Evolutionary conservation across 768 basidiomycete genomes (phyloP), one percentile per base, ranked within the genome.

Genomic region (Cystobasidium tubakii): DNA sequence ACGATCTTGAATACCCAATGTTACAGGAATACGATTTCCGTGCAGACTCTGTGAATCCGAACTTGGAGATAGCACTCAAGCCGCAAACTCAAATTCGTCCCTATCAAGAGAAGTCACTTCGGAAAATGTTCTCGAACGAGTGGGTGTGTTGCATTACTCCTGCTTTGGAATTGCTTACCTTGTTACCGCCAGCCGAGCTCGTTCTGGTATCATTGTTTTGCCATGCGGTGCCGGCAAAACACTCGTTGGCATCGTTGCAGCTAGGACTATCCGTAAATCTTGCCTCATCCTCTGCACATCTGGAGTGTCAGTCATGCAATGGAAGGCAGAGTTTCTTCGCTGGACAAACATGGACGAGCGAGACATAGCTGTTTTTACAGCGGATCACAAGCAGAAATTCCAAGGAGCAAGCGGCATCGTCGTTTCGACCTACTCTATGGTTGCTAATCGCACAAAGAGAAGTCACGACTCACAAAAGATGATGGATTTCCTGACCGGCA

Each of bases 81-180:
- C 96, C 96, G 1, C 90, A 92, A 42, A 98, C 96, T 1, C 90
- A 95, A 75, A 96, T 99, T 80, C 86, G 96, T 69, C 92, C 96
- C 17, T 99, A 99, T 82, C 96, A 99, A 82, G 95, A 98, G 83
- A 99, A 96, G 66, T 93, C 91, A 80, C 83, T 99, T 53, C 93
- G 92, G 77, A 99, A 99, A 83, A 99, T 99, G 96, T 99, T 99
- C 82, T 95, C 96, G 66, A 98, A 99, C 81, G 96, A 93, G 91
- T 92, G 81, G 67, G 85, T 76, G 85, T 76, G 1, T 31, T n/a
- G 31, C 12, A 36, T 64, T 15, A 13, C 53, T n/a, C 44, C 65
- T 76, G 25, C 7, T 10, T 12, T n/a, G 17, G 39, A 27, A 33
- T 57, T 70, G 42, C n/a, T n/a, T n/a, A n/a, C n/a, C n/a, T 23